Evolutionary conservation across 257 asterid genomes (phyloP), one percentile per base, ranked within the genome.

Genomic region (Solanum bulbocastanum): DNA sequence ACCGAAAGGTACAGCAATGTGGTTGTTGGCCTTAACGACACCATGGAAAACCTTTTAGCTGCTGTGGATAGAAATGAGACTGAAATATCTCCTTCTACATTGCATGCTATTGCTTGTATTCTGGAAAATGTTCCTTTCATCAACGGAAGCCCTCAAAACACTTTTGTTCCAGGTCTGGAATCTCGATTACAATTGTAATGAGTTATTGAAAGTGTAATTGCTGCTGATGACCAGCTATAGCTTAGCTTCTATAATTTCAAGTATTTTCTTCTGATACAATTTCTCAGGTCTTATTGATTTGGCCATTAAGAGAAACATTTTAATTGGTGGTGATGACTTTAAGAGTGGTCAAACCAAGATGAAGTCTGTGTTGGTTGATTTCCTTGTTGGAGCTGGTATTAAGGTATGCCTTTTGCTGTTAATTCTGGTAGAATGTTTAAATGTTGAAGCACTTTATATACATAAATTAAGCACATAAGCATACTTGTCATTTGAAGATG

Each of bases 291-390:
- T 97, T 83, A 94, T 97, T 89, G 98, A 97, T 81, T 84, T 96
- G 94, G 99, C 99, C 30, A 96, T 96, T 74, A 90, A 90, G 85
- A 92, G 94, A 91, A 97, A 97, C 91, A 90, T 95, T 86, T 93
- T 96, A 92, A 97, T 97, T 12, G 99, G 98, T 83, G 99, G 99
- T 44, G 99, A 97, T 86, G 99, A 97, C 56, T 97, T 97, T 89
- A 97, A 97, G 95, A 97, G 99, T 87, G 99, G 99, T 16, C 99
- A 97, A 84, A 97, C 99, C 30, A 97, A 97, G 92, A 97, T 97
- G 99, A 97, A 97, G 86, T 97, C 99, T 0, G 99, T 94, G 83
- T 96, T 97, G 10, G 99, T 97, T 39, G 99, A 97, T 92, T 97
- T 97, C 91, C 99, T 97, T 18, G 99, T 97, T 81, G 99, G 99